phyloP scores from a whole-genome alignment of 495 filamentous ascomycete species.

The Neurospora tetraspora region DNA sequence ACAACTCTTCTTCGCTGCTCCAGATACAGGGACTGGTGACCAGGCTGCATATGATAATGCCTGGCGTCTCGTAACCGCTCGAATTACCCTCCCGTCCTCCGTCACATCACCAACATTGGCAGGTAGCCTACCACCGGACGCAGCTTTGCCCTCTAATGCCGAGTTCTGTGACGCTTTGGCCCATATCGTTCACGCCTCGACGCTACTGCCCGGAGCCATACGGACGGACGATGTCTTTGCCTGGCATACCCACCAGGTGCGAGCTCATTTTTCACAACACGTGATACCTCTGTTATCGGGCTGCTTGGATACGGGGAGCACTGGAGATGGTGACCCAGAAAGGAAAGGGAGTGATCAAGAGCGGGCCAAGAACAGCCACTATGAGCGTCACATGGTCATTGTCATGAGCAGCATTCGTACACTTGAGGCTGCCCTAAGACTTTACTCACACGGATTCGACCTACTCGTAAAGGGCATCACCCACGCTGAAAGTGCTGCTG shows the following conservation, averaged over 20 bases:
- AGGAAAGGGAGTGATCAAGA: background rate
- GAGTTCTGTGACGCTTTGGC: slow-evolving; percentile 35
- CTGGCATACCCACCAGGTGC: slow-evolving; percentile 43
- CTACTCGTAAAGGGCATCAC: slow-evolving; percentile 31
- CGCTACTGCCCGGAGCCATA: slow-evolving; percentile 30
- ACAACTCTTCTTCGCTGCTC: slow-evolving; percentile 16
- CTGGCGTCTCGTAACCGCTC: slow-evolving; percentile 57
- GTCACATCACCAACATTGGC: slow-evolving; percentile 33
- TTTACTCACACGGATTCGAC: slow-evolving; percentile 39
- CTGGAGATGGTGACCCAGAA: background rate
- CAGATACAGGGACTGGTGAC: slow-evolving; percentile 29
- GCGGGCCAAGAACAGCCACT: slow-evolving; percentile 6
- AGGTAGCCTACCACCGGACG: slow-evolving; percentile 31
- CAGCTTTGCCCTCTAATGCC: slow-evolving; percentile 15
- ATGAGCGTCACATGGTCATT: slow-evolving; percentile 28
- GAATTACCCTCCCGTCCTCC: slow-evolving; percentile 46
- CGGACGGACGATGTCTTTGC: slow-evolving; percentile 39
- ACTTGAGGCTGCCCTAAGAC: slow-evolving; percentile 38
- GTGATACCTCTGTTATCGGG: slow-evolving; percentile 37
- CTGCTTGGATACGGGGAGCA: slow-evolving; percentile 18
- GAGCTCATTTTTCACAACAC: slow-evolving; percentile 39
- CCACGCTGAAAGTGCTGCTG: slow-evolving; percentile 3
- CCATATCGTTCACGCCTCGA: slow-evolving; percentile 28
- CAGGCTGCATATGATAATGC: slow-evolving; percentile 56
- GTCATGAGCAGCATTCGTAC: slow-evolving; percentile 38